Evolutionary conservation across 208 protist species (phyloP).

Genomic region (Borovskyia barvae): DNA sequence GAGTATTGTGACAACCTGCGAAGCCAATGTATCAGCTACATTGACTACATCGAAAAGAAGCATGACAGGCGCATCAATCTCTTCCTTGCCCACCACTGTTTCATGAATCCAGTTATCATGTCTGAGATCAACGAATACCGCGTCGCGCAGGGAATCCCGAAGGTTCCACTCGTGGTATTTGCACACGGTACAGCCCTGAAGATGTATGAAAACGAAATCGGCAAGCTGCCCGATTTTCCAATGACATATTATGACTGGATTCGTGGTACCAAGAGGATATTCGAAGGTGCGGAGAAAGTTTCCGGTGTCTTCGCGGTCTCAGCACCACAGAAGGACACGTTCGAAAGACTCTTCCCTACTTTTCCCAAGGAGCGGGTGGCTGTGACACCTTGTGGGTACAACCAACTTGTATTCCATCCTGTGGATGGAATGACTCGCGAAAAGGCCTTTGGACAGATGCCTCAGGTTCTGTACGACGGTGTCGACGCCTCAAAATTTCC

Average conservation of each 20-base stretch:
- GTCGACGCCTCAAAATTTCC: slow-evolving; percentile 38
- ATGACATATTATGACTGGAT: slow-evolving; percentile 82
- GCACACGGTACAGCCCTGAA: slow-evolving; percentile 76
- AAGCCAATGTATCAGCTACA: slow-evolving; percentile 52
- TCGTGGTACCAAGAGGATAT: slow-evolving; percentile 46
- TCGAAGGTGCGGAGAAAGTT: slow-evolving; percentile 47
- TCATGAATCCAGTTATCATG: slow-evolving; percentile 82
- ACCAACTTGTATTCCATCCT: slow-evolving; percentile 69
- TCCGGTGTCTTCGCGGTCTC: slow-evolving; percentile 68
- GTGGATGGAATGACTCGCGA: slow-evolving; percentile 56
- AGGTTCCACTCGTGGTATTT: slow-evolving; percentile 65
- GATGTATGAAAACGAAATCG: slow-evolving; percentile 82
- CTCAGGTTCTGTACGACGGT: slow-evolving; percentile 56
- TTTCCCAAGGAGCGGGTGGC: slow-evolving; percentile 62
- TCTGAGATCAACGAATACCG: slow-evolving; percentile 57
- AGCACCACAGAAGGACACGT: slow-evolving; percentile 58
- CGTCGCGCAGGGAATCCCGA: slow-evolving; percentile 27
- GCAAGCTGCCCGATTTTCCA: slow-evolving; percentile 58
- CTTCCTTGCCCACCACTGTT: slow-evolving; percentile 75
- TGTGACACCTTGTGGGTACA: slow-evolving; percentile 68
- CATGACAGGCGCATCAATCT: slow-evolving; percentile 47
- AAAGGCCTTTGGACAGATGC: slow-evolving; percentile 55
- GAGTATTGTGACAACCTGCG: slow-evolving; percentile 48
- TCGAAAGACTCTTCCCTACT: slow-evolving; percentile 50
- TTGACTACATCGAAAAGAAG: slow-evolving; percentile 73